Base-by-base conservation (phyloP, 805 yeast genomes). In the Candida ascalaphidarum region DNA sequence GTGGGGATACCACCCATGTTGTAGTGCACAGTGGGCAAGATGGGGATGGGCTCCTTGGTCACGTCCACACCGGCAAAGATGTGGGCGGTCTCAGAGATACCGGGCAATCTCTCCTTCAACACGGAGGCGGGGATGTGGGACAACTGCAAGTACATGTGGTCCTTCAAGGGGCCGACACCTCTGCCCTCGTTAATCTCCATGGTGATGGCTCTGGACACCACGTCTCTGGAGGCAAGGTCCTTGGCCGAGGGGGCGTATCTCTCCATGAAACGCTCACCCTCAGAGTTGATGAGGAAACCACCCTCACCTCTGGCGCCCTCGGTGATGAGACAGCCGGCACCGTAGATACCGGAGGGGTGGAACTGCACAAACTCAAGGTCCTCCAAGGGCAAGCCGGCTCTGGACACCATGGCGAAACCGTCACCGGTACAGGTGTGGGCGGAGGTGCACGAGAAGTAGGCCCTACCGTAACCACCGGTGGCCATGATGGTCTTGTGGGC, bases 251-350 rank as follows among this genome's bases (percentile, higher is more conserved):
- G 98, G 33, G 98, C 98, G 55, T 89, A 89, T 64, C 98, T 81
- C 71, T 89, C 98, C 98, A 89, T 89, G 63, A 89, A 89, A 63
- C 98, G 80, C 70, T 89, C 98, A 73, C 98, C 98, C 67, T 92
- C 95, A 44, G 86, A 75, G 74, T 89, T 89, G 40, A 89, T 72
- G 58, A 89, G 71, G 74, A 75, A 92, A 41, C 98, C 98, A 77
- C 98, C 98, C 71, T 92, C 98, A 74, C 98, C 98, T 72, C 98
- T 82, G 44, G 96, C 95, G 68, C 98, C 98, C 67, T 92, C 98
- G 32, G 98, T 92, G 59, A 92, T 92, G 68, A 89, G 69, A 71
- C 97, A 92, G 41, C 98, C 98, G 22, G 97, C 85, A 35, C 98
- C 98, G 61, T 89, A 89, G 62, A 89, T 92, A 74, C 98, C 98